These are phyloP conservation scores for Abrus precatorius DNA, from an alignment of 306 rosid species.

Conservation along the genomic window DNA sequence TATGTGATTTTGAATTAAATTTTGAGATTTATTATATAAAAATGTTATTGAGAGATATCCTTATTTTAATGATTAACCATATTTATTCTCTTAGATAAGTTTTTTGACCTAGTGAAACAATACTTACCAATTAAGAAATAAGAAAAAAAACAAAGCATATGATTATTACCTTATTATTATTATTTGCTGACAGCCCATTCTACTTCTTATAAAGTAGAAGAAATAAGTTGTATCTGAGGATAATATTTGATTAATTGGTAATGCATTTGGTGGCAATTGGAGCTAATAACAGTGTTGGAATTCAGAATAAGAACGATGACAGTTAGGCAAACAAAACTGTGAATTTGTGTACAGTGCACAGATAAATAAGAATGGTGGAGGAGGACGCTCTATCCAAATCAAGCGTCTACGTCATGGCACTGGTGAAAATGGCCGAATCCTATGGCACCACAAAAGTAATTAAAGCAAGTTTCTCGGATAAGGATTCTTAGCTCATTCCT, in stretches of 20 bases:
- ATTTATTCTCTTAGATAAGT: too few relatives aligned
- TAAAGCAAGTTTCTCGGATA: conserved; percentile 33
- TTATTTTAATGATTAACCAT: too few relatives aligned
- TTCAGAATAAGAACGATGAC: background rate
- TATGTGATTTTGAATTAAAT: too few relatives aligned
- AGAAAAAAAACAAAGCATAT: too few relatives aligned
- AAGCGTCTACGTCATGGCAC: conserved; percentile 33
- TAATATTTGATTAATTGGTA: conserved; percentile 7
- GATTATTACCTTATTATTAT: background rate
- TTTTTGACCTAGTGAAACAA: too few relatives aligned
- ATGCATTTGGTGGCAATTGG: conserved; percentile 3
- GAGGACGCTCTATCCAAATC: background rate
- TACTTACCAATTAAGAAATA: too few relatives aligned
- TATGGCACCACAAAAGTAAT: conserved; percentile 12
- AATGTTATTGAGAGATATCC: too few relatives aligned
- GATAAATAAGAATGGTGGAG: background rate
- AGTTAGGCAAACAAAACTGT: conserved; percentile 18
- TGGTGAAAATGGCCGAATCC: conserved; percentile 31
- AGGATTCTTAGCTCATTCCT: conserved; percentile 47
- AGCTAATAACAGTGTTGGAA: background rate
- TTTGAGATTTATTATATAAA: too few relatives aligned
- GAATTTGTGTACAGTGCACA: background rate
- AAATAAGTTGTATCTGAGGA: background rate
- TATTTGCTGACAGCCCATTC: background rate
- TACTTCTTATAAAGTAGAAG: conserved; percentile 7